Evolutionary conservation across 2,329 filamentous ascomycete genomes (phyloP), one percentile per base, ranked within the genome.

Genomic region (Hysterium pulicare): DNA sequence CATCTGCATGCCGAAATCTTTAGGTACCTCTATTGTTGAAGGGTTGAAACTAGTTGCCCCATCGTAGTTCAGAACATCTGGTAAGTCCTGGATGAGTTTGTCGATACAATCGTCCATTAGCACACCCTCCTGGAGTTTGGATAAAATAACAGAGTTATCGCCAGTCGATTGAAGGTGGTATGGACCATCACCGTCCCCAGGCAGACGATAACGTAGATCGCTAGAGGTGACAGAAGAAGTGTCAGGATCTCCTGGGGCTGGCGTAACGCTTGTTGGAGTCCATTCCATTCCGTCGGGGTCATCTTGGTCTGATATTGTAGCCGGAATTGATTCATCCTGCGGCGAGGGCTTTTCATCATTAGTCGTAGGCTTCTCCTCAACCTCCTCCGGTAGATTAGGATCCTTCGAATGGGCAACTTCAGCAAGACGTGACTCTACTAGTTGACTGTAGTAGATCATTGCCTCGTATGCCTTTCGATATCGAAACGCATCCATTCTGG

Each of bases 241-340:
- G 17, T 59, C 60, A 43, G 62, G 64, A 38, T 50, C 57, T 19
- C 48, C 48, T 33, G 60, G 52, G 26, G 58, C 52, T 31, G 57
- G 59, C 10, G 48, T 54, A 17, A 54, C 48, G 20, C 55, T 62
- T 10, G 59, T 65, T 7, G 61, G 61, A 23, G 58, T 62, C 63
- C 63, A 67, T 35, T 67, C 63, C 63, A 67, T 67, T 24, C 60
- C 61, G 44, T 67, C 63, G 1, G 58, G 54, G 38, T 67, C 63
- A 28, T 63, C 56, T 4, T 58, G 48, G 16, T 55, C 55, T 20
- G 56, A 54, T 5, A 33, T 5, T 11, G 47, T 38, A 15, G 31
- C 41, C 28, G 46, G 47, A 15, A 15, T 46, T 8, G 6, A 24
- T 13, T 15, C 20, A 20, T 40, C 42, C 16, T 5, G 24, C 9